Conservation (phyloP, 257 asterid genomes). For the Plantago major region DNA sequence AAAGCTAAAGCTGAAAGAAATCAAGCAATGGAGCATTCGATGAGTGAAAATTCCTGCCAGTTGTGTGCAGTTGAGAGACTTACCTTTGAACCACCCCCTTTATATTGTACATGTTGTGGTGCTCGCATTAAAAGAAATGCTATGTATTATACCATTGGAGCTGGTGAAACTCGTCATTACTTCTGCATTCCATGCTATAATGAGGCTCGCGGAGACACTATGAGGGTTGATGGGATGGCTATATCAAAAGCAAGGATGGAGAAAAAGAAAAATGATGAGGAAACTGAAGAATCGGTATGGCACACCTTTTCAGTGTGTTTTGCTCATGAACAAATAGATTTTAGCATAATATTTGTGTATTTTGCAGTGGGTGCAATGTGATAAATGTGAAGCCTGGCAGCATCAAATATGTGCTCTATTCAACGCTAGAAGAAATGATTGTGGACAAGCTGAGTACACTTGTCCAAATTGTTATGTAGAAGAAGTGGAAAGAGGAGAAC, state of each 20-base stretch:
- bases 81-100: constrained; percentile 94
- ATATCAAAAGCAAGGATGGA: constrained; percentile 79
- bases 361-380: constrained; percentile 98
- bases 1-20: constrained; percentile 91
- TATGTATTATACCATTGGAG: constrained; percentile 85
- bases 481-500: constrained; percentile 93
- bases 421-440: constrained; percentile 89
- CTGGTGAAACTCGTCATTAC: constrained; percentile 85
- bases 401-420: constrained; percentile 96
- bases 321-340: constrained; percentile 7
- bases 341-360: constrained; percentile 23
- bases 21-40: constrained; percentile 89
- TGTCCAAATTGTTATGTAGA: constrained; percentile 90
- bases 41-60: constrained; percentile 96
- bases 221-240: constrained; percentile 61
- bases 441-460: constrained; percentile 96
- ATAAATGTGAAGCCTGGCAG: constrained; percentile 98
- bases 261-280: constrained; percentile 96
- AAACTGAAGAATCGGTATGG: constrained; percentile 96
- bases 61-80: constrained; percentile 98
- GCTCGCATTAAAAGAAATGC: constrained; percentile 90
- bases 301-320: constrained; percentile 15
- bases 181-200: constrained; percentile 86
- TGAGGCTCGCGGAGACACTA: constrained; percentile 83
- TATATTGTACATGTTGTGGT: constrained; percentile 90